Evolutionary conservation across 2,329 filamentous ascomycete genomes (phyloP), one percentile per base, ranked within the genome.

Genomic region (Aspergillus sp.): DNA sequence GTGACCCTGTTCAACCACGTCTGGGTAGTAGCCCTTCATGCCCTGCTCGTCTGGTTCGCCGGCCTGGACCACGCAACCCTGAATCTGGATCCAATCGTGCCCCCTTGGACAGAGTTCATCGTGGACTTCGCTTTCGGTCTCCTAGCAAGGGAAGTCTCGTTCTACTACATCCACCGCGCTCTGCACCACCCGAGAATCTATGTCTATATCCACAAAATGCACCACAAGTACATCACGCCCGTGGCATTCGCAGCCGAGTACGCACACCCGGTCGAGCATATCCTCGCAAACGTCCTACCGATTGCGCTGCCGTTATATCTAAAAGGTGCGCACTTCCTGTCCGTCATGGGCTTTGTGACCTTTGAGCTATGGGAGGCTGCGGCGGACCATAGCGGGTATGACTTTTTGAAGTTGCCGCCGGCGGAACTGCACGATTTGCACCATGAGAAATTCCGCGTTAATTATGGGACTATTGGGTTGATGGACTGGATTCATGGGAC

Each of bases 401-500:
- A 85, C 52, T 84, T 84, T 62, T 76, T 83, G 31, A 54, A 54
- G 4, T n/a, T 54, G 17, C 51, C 43, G 1, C 41, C 51, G 56
- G 82, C 82, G 0, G 73, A 71, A 61, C 78, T 77, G 67, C 83
- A 86, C 69, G 84, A 86, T 69, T 67, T 79, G 35, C 83, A 86
- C 62, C 83, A 86, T 68, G 81, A 84, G 73, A 77, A 78, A 61
- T 85, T 85, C 62, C 77, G 79, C 56, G 70, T 84, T 14, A 79
- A 84, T 61, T 85, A 80, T 69, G 82, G 82, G 1, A 78, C 75
- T 0, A 71, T 84, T 60, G 82, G 81, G 2, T 63, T 80, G 52
- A 65, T 85, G 67, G 82, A 86, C 66, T 84, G 79, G 78, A n/a
- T 83, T 11, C 81, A 84, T 68, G 81, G 80, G 17, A 86, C 83